Conservation (phyloP, 805 yeast genomes). For the Yamadazyma takamatsuzukensis region DNA sequence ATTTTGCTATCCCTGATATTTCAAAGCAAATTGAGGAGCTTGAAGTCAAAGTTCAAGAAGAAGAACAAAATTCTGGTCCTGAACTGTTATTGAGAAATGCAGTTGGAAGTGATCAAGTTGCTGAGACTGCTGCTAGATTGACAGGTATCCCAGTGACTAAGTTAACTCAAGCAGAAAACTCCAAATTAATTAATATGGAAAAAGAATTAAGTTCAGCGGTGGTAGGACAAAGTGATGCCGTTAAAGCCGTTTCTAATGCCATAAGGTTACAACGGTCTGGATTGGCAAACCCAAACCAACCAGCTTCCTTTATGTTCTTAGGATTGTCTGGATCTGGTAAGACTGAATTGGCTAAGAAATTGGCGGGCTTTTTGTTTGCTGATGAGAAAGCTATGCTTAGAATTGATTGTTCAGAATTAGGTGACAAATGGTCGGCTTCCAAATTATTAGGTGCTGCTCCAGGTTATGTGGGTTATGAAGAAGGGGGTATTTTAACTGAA, state of each 20-base stretch:
- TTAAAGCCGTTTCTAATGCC: slow-evolving; percentile 93
- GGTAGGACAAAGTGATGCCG: slow-evolving; percentile 95
- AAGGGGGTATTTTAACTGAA: slow-evolving; percentile 94
- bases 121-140: slow-evolving; percentile 95
- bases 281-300: slow-evolving; percentile 92
- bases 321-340: slow-evolving; percentile 98
- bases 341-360: slow-evolving; percentile 94
- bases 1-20: slow-evolving; percentile 95
- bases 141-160: slow-evolving; percentile 97
- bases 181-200: slow-evolving; percentile 94
- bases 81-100: slow-evolving; percentile 79
- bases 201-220: slow-evolving; percentile 74
- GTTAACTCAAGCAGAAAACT: slow-evolving; percentile 91
- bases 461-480: slow-evolving; percentile 92
- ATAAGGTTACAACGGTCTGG: slow-evolving; percentile 93
- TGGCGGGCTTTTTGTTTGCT: slow-evolving; percentile 93
- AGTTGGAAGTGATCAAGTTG: slow-evolving; percentile 86
- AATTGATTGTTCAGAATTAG: slow-evolving; percentile 94
- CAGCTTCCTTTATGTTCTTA: slow-evolving; percentile 90
- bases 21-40: slow-evolving; percentile 69
- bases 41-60: slow-evolving; percentile 76
- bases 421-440: slow-evolving; percentile 94
- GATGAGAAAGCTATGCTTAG: slow-evolving; percentile 97
- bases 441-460: slow-evolving; percentile 97
- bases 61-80: slow-evolving; percentile 56